A percentile compares a stretch with the other conserved stretches of the same genome.
phyloP scores from a whole-genome alignment of 352 stramenopile species.

The Phytophthora chlamydospora region DNA sequence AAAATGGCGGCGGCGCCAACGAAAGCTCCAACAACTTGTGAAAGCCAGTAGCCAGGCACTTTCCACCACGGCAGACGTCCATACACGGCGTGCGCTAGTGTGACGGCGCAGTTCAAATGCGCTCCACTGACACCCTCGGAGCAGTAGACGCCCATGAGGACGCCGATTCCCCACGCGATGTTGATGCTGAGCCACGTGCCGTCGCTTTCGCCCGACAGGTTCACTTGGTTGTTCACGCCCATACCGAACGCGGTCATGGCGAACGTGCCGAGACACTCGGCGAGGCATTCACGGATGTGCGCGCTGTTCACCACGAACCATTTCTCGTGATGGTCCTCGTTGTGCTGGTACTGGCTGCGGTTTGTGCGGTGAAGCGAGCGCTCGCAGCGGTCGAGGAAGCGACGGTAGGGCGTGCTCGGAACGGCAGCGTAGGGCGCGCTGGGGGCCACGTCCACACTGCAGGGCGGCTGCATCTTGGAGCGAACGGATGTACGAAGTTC shows the following conservation, averaged over 20 bases:
- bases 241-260: slow-evolving; percentile 29
- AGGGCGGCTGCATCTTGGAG: too few relatives aligned
- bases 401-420: background rate
- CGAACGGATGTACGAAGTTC: too few relatives aligned
- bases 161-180: slow-evolving; percentile 23
- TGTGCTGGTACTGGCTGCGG: slow-evolving; percentile 23
- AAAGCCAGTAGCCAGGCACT: slow-evolving; percentile 22
- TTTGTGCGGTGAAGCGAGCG: slow-evolving; percentile 29
- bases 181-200: slow-evolving; percentile 34
- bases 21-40: slow-evolving; percentile 19
- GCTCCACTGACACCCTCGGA: slow-evolving; percentile 24
- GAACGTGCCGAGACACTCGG: slow-evolving; percentile 25
- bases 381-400: slow-evolving; percentile 29
- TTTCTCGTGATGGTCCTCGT: slow-evolving; percentile 23
- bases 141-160: slow-evolving; percentile 30
- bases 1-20: slow-evolving; percentile 21
- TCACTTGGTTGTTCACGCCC: slow-evolving; percentile 33
- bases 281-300: slow-evolving; percentile 23
- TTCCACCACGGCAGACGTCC: slow-evolving; percentile 28
- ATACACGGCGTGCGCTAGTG: slow-evolving; percentile 20
- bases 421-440: too few relatives aligned
- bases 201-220: slow-evolving; percentile 14
- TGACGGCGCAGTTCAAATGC: slow-evolving; percentile 21
- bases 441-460: too few relatives aligned
- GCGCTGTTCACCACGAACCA: slow-evolving; percentile 21